These are phyloP conservation scores for Gentiana straminea DNA, from an alignment of 257 asterid species.

Conservation along the genomic window DNA sequence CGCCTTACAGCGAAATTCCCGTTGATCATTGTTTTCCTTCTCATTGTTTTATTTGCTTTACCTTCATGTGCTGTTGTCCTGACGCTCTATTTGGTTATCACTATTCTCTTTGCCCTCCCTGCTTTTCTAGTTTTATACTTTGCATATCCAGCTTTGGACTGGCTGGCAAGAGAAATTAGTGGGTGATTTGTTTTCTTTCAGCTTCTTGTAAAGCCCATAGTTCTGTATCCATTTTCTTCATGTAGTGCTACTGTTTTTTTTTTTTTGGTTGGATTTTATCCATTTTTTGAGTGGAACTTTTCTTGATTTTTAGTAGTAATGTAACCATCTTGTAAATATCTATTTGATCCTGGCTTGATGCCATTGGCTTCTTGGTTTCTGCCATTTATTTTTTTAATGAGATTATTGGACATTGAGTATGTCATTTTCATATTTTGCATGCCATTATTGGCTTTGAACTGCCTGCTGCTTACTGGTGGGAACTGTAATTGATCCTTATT, in stretches of 20 bases:
- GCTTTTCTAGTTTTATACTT: slow-evolving; percentile 73
- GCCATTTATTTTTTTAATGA: too few species aligned
- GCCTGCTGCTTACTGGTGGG: too few species aligned
- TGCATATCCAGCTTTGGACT: slow-evolving; percentile 68
- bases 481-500: too few species aligned
- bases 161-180: slow-evolving; percentile 67
- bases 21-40: slow-evolving; percentile 40
- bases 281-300: not conserved
- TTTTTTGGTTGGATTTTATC: too few species aligned
- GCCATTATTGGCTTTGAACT: too few species aligned
- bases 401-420: too few species aligned
- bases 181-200: slow-evolving; percentile 23
- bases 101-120: slow-evolving; percentile 66
- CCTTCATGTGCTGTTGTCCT: slow-evolving; percentile 66
- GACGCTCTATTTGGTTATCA: slow-evolving; percentile 52
- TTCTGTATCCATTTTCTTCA: too few species aligned
- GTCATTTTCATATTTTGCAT: too few species aligned
- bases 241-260: too few species aligned
- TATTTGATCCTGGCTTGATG: slow-evolving; percentile 8
- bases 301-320: not conserved
- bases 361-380: not conserved
- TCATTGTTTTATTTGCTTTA: slow-evolving; percentile 48
- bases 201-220: too few species aligned
- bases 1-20: slow-evolving; percentile 57
- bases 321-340: not conserved